A percentile compares a stretch with the other conserved stretches of the same genome.
phyloP scores from a whole-genome alignment of 768 basidiomycete species.

The Termitomyces sp. region DNA sequence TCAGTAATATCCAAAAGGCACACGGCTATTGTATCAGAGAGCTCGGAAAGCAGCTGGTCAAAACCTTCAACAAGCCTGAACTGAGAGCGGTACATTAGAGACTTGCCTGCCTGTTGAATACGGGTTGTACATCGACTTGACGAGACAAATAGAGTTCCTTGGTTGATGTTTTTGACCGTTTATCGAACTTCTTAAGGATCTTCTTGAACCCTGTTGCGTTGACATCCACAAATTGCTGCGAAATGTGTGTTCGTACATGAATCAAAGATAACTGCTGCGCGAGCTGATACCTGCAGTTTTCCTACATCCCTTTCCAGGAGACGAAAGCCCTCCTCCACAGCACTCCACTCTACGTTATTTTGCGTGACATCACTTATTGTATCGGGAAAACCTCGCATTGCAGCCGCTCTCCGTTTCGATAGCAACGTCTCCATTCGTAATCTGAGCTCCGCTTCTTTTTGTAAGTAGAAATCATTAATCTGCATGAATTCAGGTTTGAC shows the following conservation, averaged over 20 bases:
- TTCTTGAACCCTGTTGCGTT: conserved; percentile 97
- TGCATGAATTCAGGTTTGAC: conserved; percentile 23
- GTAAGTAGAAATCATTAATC: conserved; percentile 98
- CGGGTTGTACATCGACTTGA: conserved; percentile 98
- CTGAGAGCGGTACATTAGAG: not conserved
- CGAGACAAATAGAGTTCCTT: conserved; percentile 94
- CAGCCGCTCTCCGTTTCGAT: conserved; percentile 86
- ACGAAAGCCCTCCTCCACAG: conserved; percentile 94
- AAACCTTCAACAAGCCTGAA: conserved; percentile 5
- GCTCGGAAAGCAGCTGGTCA: conserved; percentile 82
- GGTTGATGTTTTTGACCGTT: conserved; percentile 89
- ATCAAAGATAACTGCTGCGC: conserved; percentile 11
- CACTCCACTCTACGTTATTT: conserved; percentile 87
- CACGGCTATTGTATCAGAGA: conserved; percentile 87
- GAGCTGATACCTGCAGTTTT: conserved; percentile 75
- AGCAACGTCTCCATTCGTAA: conserved; percentile 88
- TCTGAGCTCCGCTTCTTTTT: conserved; percentile 93
- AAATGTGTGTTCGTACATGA: conserved; percentile 16
- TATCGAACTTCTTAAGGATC: conserved; percentile 98
- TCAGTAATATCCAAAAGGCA: conserved; percentile 78
- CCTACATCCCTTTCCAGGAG: conserved; percentile 90
- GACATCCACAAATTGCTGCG: conserved; percentile 92
- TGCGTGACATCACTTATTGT: conserved; percentile 51
- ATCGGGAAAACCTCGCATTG: conserved; percentile 66
- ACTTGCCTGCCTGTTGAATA: conserved; percentile 88